Evolutionary conservation across 345 rosid genomes (phyloP).

Genomic region (Pistacia integerrima): DNA sequence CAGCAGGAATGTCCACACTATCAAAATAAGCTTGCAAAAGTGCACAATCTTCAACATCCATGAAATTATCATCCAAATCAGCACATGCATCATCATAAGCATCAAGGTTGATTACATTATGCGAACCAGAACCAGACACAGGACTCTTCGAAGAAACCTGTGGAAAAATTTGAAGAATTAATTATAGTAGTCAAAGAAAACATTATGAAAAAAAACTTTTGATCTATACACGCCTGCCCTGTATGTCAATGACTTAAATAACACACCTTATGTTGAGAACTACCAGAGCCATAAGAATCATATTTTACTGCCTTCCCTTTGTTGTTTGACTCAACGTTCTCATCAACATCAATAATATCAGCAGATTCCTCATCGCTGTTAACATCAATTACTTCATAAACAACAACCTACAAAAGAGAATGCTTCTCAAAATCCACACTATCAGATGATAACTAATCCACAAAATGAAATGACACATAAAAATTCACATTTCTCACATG

Average conservation of each 20-base stretch:
- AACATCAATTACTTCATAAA: constrained; percentile 56
- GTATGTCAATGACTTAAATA: neutral
- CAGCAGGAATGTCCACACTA: constrained; percentile 64
- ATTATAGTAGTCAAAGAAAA: neutral
- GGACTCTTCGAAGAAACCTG: constrained; percentile 22
- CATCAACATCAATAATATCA: constrained; percentile 44
- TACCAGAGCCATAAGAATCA: constrained; percentile 25
- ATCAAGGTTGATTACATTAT: constrained; percentile 38
- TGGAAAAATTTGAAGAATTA: neutral
- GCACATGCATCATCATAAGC: constrained; percentile 37
- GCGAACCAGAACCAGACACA: constrained; percentile 38
- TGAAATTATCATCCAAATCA: constrained; percentile 30
- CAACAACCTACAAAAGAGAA: constrained; percentile 39
- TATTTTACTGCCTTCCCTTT: constrained; percentile 64
- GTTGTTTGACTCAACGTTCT: constrained; percentile 37
- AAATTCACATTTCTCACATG: no score
- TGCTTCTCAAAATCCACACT: constrained; percentile 3
- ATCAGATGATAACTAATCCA: neutral
- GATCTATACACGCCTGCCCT: neutral
- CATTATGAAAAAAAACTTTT: neutral
- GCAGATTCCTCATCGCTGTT: constrained; percentile 51
- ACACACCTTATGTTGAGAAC: constrained; percentile 34
- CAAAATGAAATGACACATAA: no score
- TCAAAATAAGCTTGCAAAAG: constrained; percentile 72
- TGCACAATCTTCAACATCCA: constrained; percentile 48